Evolutionary conservation across 306 rosid genomes (phyloP), one percentile per base, ranked within the genome.

Genomic region (Spatholobus suberectus): DNA sequence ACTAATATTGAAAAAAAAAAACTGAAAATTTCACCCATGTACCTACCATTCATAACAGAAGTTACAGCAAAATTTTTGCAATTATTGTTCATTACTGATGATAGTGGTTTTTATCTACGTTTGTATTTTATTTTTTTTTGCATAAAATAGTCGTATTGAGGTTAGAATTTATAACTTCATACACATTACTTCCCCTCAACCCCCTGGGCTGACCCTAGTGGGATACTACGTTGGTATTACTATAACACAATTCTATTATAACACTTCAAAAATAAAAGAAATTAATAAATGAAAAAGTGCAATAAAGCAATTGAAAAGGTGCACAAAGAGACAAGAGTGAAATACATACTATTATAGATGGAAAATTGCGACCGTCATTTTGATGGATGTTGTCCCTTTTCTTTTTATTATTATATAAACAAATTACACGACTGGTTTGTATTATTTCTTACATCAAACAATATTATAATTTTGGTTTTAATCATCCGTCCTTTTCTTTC

Each of bases 221-320:
- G n/a, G n/a, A n/a, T n/a, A 76, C 44, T 49, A 13, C 1, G 47
- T 24, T 44, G 41, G 13, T 26, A 46, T 24, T 46, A 46, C 41
- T 15, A 24, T 44, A 46, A 43, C 57, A 26, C 18, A 34, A 17
- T 35, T 57, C 5, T 24, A 27, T 41, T 43, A 8, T n/a, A 17
- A 73, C 23, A 13, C 67, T 49, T 43, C 37, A 20, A 81, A 58
- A 76, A 41, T 10, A 73, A 82, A 57, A 40, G 18, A 4, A 17
- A 13, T 43, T 29, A 29, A 17, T 23, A 29, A 52, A 65, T 6
- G 18, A 73, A 12, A 84, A 74, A 79, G 68, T 57, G 69, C 68
- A 57, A 24, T 54, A 44, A 65, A 73, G 58, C n/a, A n/a, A 43
- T 34, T 34, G 87, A 79, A 84, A 74, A 85, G 32, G 68, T 14